Evolutionary conservation across 2,329 filamentous ascomycete genomes (phyloP), one percentile per base, ranked within the genome.

Genomic region (Fusarium albosuccineum): DNA sequence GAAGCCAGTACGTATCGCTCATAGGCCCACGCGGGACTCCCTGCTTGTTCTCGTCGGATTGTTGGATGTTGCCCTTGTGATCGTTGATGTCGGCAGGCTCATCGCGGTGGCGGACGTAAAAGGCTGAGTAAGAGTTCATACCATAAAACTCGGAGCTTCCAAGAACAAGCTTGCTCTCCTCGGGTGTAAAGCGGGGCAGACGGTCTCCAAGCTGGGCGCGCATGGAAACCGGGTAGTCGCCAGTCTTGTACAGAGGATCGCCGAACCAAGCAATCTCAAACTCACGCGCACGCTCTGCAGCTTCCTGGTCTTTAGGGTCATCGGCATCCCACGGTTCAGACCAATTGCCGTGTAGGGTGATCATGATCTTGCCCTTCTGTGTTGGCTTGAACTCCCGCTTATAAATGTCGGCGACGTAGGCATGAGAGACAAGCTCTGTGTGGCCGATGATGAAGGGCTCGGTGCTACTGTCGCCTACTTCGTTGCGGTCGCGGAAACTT

Each of bases 241-340:
- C 78, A 5, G 64, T 76, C 69, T 66, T 53, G 51, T 80, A 80
- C 6, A 80, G 57, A 9, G 79, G 79, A 45, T 80, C 77, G 9
- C 74, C 78, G 41, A 80, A 82, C 80, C 80, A 82, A 2, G 73
- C 79, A 41, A 81, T 80, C 57, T 81, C 78, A 29, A 82, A 82
- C 52, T 82, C 78, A 22, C 75, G 74, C 1, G 77, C 77, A n/a
- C 79, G 73, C 58, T 81, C 71, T 7, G 79, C 78, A 1, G 79
- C 79, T 40, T 77, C 77, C 11, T 77, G 66, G 49, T 80, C 79
- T 14, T 68, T 69, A 2, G 77, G 76, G 16, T 79, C 76, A 4
- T 71, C 57, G 8, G 65, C 70, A 50, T 80, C 77, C 77, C 78
- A 81, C 0, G 79, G 80, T 58, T 80, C 78, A 3, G 78, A 79